Conservation (phyloP, 345 rosid genomes). For the Syzygium aromaticum region DNA sequence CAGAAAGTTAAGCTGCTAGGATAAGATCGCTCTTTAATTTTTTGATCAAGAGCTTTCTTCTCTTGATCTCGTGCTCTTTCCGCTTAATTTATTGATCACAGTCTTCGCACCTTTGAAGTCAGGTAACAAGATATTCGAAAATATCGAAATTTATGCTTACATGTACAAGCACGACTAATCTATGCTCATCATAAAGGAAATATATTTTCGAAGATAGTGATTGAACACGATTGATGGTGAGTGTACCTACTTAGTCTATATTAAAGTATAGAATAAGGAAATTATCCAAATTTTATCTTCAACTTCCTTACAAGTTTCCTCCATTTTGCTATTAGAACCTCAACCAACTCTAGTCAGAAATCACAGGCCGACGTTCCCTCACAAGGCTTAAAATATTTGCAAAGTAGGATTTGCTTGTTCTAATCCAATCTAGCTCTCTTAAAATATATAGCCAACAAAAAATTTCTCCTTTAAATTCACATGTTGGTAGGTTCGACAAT, state of each 20-base stretch:
- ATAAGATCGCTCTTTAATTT: background rate
- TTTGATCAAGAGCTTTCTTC: background rate
- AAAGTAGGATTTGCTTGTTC: background rate
- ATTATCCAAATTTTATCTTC: background rate
- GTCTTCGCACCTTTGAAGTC: rapidly evolving
- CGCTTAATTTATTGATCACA: rapidly evolving
- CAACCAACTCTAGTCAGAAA: background rate
- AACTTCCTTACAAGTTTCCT: background rate
- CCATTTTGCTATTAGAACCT: background rate
- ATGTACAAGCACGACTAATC: background rate
- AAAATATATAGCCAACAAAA: background rate
- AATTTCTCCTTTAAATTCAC: background rate
- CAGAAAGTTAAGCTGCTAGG: background rate
- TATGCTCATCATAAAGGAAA: too few species aligned
- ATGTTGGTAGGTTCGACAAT: background rate
- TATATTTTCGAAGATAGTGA: background rate
- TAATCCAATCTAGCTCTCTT: background rate
- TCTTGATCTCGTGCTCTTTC: background rate
- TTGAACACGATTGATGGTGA: background rate
- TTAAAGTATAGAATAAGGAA: background rate
- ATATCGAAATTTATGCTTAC: background rate
- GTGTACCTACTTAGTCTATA: background rate
- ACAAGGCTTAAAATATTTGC: background rate
- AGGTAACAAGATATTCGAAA: rapidly evolving
- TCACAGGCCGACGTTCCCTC: background rate